A percentile compares a stretch with the other conserved stretches of the same genome.
phyloP scores from a whole-genome alignment of 495 filamentous ascomycete species.

The Penicillium alfredii region DNA sequence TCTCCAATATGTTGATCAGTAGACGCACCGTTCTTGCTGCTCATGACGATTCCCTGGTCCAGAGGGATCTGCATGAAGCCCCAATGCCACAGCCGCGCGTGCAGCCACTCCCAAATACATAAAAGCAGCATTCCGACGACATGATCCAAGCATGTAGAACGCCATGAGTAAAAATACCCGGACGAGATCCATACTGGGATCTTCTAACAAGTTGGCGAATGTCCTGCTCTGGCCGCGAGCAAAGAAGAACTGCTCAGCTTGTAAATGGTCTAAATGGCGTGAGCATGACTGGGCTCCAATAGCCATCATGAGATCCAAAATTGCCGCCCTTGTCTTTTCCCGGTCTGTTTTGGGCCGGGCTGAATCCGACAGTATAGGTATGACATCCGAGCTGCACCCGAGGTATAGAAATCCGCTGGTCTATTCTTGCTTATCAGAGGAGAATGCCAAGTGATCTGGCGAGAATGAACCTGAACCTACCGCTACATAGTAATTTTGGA shows the following conservation, averaged over 20 bases:
- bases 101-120: conserved; percentile 45
- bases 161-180: conserved; percentile 39
- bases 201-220: conserved; percentile 35
- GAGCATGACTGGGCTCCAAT: conserved; percentile 38
- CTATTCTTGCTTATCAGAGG: conserved; percentile 6
- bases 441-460: no score
- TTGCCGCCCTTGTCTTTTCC: conserved; percentile 23
- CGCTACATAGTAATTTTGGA: conserved; percentile 25
- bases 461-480: conserved; percentile 20
- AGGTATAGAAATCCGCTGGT: conserved; percentile 31
- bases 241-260: conserved; percentile 31
- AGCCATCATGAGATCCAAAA: conserved; percentile 36
- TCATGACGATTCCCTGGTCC: conserved; percentile 11
- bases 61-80: conserved; percentile 28
- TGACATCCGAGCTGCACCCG: conserved; percentile 8
- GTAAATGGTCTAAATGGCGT: conserved; percentile 15
- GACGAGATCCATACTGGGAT: conserved; percentile 37
- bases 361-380: conserved; percentile 3
- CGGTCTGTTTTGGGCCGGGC: conserved; percentile 11
- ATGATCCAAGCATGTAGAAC: conserved; percentile 45
- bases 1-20: background rate
- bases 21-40: conserved; percentile 20
- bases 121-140: conserved; percentile 43
- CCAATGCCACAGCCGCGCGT: conserved; percentile 38
- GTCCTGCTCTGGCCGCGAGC: conserved; percentile 33